Percentiles rank a stretch among this genome's conserved stretches.
phyloP scores from a whole-genome alignment of 1,284 basidiomycete genomes.

The Cryptococcus sp. region DNA sequence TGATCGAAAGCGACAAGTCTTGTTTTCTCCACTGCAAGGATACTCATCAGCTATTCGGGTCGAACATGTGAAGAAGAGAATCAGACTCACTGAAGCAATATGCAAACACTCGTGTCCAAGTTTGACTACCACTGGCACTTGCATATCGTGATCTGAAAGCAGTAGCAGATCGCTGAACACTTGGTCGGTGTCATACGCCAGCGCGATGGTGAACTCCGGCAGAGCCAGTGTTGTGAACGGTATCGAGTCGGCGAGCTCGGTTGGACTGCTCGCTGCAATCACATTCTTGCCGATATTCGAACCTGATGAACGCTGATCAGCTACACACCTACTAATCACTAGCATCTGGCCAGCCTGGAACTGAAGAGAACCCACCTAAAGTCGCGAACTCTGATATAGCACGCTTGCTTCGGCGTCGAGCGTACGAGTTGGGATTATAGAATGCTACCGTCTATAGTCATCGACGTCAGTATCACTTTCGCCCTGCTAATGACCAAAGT shows the following conservation, averaged over 20 bases:
- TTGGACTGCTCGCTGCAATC: conserved; percentile 55
- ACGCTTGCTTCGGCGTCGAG: conserved; percentile 61
- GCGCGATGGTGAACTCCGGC: conserved; percentile 45
- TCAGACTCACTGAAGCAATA: conserved; percentile 40
- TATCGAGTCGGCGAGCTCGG: conserved; percentile 74
- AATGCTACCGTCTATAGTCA: conserved; percentile 61
- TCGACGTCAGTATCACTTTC: conserved; percentile 55
- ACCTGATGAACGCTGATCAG: conserved; percentile 52
- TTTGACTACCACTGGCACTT: conserved; percentile 48
- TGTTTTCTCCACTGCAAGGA: conserved; percentile 40
- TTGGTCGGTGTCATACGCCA: conserved; percentile 46
- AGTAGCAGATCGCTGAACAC: conserved; percentile 47
- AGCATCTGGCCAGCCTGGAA: neutral
- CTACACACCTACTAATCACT: neutral
- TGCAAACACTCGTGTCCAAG: conserved; percentile 46
- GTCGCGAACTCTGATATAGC: conserved; percentile 55
- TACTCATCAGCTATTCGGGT: too few species aligned
- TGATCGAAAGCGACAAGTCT: conserved; percentile 37
- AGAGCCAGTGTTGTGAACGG: conserved; percentile 57
- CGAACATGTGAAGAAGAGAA: neutral
- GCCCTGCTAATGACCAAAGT: conserved; percentile 57
- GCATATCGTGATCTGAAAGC: conserved; percentile 46
- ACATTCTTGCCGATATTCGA: conserved; percentile 60
- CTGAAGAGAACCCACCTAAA: conserved; percentile 66
- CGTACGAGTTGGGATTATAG: conserved; percentile 75